Conservation (phyloP, 2,329 filamentous ascomycete genomes). For the Huntiella bhutanensis region DNA sequence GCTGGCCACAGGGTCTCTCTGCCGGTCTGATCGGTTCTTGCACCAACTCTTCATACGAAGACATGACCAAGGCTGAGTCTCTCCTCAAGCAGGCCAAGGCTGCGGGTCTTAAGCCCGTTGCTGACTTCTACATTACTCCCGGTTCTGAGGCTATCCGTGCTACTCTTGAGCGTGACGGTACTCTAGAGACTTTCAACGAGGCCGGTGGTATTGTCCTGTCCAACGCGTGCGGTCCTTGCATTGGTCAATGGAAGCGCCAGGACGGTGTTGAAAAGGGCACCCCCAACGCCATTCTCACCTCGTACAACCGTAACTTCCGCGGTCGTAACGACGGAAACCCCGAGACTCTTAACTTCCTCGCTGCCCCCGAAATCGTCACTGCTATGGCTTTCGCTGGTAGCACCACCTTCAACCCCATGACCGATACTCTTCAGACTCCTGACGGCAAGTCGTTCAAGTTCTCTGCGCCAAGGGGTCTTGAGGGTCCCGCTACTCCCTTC, state of each 20-base stretch:
- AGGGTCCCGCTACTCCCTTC: constrained; percentile 46
- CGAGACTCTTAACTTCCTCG: constrained; percentile 95
- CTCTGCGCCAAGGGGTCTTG: constrained; percentile 52
- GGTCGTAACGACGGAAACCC: constrained; percentile 94
- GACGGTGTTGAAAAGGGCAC: constrained; percentile 73
- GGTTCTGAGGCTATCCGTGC: constrained; percentile 94
- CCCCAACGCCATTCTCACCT: constrained; percentile 83
- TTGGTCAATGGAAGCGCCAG: constrained; percentile 86
- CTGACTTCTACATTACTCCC: constrained; percentile 89
- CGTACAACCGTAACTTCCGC: constrained; percentile 97
- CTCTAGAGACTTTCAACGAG: constrained; percentile 64
- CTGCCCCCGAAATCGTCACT: constrained; percentile 89
- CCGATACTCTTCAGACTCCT: constrained; percentile 62
- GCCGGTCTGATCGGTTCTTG: constrained; percentile 93
- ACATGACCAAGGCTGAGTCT: constrained; percentile 90
- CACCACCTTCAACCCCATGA: constrained; percentile 92
- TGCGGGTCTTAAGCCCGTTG: constrained; percentile 76
- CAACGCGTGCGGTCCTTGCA: constrained; percentile 87
- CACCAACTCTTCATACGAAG: constrained; percentile 96
- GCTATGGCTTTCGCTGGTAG: constrained; percentile 84
- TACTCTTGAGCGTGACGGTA: constrained; percentile 76
- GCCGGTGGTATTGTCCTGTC: constrained; percentile 81
- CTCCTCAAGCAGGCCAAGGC: constrained; percentile 78
- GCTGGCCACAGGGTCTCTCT: constrained; percentile 81
- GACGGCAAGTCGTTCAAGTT: constrained; percentile 74